These are phyloP conservation scores for Periconia macrospinosa DNA, from an alignment of 2,329 filamentous ascomycete species.

Conservation along the genomic window DNA sequence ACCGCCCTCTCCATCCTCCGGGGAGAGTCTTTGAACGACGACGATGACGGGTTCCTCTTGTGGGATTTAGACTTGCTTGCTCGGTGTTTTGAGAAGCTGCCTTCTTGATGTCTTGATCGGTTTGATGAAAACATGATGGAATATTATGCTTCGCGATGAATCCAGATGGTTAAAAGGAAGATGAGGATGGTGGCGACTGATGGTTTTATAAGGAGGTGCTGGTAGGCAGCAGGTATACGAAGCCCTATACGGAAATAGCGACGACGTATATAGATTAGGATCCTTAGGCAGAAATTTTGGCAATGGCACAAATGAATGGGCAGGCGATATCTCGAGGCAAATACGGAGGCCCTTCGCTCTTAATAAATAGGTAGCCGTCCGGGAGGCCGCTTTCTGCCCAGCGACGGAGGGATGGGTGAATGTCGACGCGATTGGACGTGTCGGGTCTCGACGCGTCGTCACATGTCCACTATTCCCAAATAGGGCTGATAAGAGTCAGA, in stretches of 20 bases:
- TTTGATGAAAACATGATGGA: conserved; percentile 41
- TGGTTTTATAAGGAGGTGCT: conserved; percentile 30
- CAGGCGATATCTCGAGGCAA: conserved; percentile 29
- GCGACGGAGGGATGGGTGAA: conserved; percentile 26
- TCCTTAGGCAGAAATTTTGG: conserved; percentile 35
- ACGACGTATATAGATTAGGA: conserved; percentile 7
- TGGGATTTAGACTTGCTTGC: conserved; percentile 42
- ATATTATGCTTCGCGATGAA: conserved; percentile 10
- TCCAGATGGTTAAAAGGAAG: conserved; percentile 9
- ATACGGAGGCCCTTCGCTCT: conserved; percentile 23
- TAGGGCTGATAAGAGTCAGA: conserved; percentile 30
- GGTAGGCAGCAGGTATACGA: conserved; percentile 36
- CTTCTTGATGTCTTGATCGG: conserved; percentile 32
- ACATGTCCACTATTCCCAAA: conserved; percentile 31
- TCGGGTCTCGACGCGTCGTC: conserved; percentile 37
- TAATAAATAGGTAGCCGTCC: conserved; percentile 38
- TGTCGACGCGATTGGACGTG: conserved; percentile 41
- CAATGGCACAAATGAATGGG: conserved; percentile 14
- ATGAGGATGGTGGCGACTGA: conserved; percentile 16
- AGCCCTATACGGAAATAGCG: conserved; percentile 26
- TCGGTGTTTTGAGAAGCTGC: conserved; percentile 44
- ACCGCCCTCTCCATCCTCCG: conserved; percentile 38
- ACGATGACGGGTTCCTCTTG: conserved; percentile 43
- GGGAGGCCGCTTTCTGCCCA: conserved; percentile 37
- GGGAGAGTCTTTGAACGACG: conserved; percentile 40